Conservation (phyloP, 257 asterid species). For the Primulina huaijiensis region DNA sequence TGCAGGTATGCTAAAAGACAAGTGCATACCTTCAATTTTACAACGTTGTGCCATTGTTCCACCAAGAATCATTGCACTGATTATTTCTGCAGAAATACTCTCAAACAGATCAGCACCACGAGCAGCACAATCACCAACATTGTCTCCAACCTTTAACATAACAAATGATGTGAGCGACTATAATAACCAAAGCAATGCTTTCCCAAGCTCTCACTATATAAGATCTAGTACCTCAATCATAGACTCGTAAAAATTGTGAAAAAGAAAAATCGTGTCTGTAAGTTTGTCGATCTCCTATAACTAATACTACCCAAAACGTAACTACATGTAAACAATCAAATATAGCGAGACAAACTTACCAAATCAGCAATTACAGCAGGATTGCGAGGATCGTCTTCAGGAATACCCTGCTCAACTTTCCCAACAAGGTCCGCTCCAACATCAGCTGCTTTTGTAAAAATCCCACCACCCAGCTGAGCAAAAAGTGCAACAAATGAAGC, state of each 20-base stretch:
- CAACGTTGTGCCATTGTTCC: slow-evolving; percentile 96
- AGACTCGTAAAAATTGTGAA: slow-evolving; percentile 5
- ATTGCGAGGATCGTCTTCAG: slow-evolving; percentile 98
- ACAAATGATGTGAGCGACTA: slow-evolving; percentile 27
- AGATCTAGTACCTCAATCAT: slow-evolving; percentile 4
- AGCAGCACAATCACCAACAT: slow-evolving; percentile 99
- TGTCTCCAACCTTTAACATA: slow-evolving; percentile 84
- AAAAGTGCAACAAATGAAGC: slow-evolving; percentile 99
- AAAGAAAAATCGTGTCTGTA: neutral
- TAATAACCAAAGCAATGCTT: slow-evolving; percentile 8
- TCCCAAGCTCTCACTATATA: slow-evolving; percentile 1
- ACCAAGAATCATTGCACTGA: slow-evolving; percentile 99
- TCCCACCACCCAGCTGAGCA: slow-evolving; percentile 99
- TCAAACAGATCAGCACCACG: slow-evolving; percentile 99
- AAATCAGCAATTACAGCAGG: slow-evolving; percentile 99
- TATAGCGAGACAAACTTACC: slow-evolving; percentile 43
- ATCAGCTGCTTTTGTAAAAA: slow-evolving; percentile 96
- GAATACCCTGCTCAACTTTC: slow-evolving; percentile 97
- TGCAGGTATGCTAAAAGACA: slow-evolving; percentile 10
- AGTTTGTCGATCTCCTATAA: slow-evolving; percentile 19
- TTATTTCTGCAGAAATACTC: slow-evolving; percentile 99
- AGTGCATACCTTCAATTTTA: slow-evolving; percentile 75
- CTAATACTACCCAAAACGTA: slow-evolving; percentile 16
- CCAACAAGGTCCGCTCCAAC: slow-evolving; percentile 99
- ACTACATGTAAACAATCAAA: slow-evolving; percentile 3